Conservation (phyloP, 345 rosid genomes). For the Eucalyptus decipiens region DNA sequence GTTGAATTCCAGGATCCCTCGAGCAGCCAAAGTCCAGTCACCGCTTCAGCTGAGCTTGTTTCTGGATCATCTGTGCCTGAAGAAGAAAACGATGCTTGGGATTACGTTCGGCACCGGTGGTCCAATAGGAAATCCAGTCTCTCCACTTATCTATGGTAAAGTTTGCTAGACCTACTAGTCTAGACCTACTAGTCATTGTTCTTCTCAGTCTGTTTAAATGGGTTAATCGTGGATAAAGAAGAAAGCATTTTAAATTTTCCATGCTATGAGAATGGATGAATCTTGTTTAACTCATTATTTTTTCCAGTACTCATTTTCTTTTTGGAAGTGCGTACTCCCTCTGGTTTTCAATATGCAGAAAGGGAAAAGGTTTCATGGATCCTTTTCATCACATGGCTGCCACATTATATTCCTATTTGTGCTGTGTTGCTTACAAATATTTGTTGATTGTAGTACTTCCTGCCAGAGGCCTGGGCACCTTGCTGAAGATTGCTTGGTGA, state of each 20-base stretch:
- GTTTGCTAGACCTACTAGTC: not conserved
- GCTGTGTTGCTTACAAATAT: not conserved
- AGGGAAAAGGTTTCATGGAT: not conserved
- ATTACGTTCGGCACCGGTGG: conserved; percentile 34
- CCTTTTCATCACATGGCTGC: not conserved
- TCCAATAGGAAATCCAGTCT: conserved; percentile 44
- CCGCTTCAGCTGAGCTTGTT: conserved; percentile 4
- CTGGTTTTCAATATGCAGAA: not conserved
- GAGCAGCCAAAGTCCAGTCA: not conserved
- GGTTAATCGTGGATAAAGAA: not conserved
- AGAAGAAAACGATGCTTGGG: conserved; percentile 37
- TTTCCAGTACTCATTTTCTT: not conserved
- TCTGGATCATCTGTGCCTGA: conserved; percentile 5
- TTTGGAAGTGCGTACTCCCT: not conserved
- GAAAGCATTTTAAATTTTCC: not conserved
- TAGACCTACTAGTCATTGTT: not conserved
- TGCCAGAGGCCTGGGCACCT: conserved; percentile 72
- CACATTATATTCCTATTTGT: not conserved
- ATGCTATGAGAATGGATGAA: not conserved
- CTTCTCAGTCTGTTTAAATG: not conserved
- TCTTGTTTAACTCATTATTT: not conserved
- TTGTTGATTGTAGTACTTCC: conserved; percentile 30
- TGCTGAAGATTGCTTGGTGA: conserved; percentile 50
- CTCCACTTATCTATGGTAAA: conserved; percentile 48
- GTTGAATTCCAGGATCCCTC: conserved; percentile 12